phyloP scores from a whole-genome alignment of 805 yeast species.

The Candida nitratophila region DNA sequence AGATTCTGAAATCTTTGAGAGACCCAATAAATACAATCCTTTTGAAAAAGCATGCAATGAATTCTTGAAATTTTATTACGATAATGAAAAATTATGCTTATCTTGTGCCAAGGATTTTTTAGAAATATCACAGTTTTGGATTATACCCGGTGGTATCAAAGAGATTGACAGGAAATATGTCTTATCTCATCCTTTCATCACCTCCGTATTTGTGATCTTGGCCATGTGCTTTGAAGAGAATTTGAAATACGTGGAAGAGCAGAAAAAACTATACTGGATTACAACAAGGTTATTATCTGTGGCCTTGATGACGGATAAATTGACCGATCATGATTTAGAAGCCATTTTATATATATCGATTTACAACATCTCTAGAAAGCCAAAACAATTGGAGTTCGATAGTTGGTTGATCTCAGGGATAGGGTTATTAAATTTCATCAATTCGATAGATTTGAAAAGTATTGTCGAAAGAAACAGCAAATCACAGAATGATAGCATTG shows the following conservation, averaged over 20 bases:
- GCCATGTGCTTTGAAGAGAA: constrained; percentile 53
- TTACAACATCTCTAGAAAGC: constrained; percentile 48
- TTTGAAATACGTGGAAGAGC: constrained; percentile 40
- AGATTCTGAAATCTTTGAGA: constrained; percentile 20
- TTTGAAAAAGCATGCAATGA: constrained; percentile 31
- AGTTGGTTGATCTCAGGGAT: constrained; percentile 45
- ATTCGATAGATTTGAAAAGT: constrained; percentile 37
- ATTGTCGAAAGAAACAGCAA: constrained; percentile 27
- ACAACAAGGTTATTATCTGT: constrained; percentile 43
- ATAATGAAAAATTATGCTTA: constrained; percentile 36
- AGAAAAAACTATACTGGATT: constrained; percentile 37
- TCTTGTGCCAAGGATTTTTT: constrained; percentile 40
- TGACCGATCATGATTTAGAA: constrained; percentile 55
- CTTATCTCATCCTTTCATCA: constrained; percentile 43
- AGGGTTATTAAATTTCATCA: constrained; percentile 42
- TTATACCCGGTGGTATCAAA: constrained; percentile 54
- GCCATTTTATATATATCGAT: constrained; percentile 48
- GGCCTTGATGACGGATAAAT: constrained; percentile 42
- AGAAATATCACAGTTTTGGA: constrained; percentile 51
- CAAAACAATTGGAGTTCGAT: constrained; percentile 45
- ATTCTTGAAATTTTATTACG: constrained; percentile 38
- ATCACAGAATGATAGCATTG: constrained; percentile 23
- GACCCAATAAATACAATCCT: constrained; percentile 22
- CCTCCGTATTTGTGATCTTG: constrained; percentile 45
- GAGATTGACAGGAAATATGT: constrained; percentile 40